Conservation (phyloP, 495 filamentous ascomycete genomes). For the Penicillium canariense region DNA sequence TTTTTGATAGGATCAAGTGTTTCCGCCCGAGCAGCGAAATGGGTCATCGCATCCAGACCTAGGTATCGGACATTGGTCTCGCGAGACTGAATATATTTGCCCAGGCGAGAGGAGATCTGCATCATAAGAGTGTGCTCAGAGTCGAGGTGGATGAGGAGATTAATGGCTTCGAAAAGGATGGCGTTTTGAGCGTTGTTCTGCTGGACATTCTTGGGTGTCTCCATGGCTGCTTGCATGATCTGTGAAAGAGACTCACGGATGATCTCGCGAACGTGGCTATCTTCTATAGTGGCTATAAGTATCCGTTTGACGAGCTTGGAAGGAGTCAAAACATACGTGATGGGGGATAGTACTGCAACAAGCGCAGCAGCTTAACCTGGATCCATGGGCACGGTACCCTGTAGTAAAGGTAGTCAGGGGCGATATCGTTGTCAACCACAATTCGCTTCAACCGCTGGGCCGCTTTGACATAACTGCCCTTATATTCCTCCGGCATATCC, state of each 20-base stretch:
- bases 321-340: constrained; percentile 61
- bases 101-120: constrained; percentile 89
- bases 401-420: constrained; percentile 93
- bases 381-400: constrained; percentile 99
- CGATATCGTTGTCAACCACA: constrained; percentile 82
- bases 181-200: constrained; percentile 99
- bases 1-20: constrained; percentile 97
- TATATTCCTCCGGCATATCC: constrained; percentile 89
- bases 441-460: constrained; percentile 85
- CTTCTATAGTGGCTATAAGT: constrained; percentile 55
- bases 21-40: constrained; percentile 91
- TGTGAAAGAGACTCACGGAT: constrained; percentile 89
- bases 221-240: constrained; percentile 85
- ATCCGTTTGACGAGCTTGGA: constrained; percentile 11
- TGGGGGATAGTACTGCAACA: constrained; percentile 95
- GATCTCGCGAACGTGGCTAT: constrained; percentile 85
- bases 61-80: constrained; percentile 99
- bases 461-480: constrained; percentile 89
- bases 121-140: constrained; percentile 95
- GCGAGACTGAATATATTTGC: constrained; percentile 93
- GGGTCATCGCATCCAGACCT: constrained; percentile 96
- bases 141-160: constrained; percentile 97
- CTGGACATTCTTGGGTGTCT: constrained; percentile 96
- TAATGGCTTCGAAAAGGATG: constrained; percentile 97
- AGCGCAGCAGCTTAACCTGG: constrained; percentile 86